These are phyloP conservation scores for Penstemon davidsonii DNA, from an alignment of 257 asterid species.

Conservation along the genomic window DNA sequence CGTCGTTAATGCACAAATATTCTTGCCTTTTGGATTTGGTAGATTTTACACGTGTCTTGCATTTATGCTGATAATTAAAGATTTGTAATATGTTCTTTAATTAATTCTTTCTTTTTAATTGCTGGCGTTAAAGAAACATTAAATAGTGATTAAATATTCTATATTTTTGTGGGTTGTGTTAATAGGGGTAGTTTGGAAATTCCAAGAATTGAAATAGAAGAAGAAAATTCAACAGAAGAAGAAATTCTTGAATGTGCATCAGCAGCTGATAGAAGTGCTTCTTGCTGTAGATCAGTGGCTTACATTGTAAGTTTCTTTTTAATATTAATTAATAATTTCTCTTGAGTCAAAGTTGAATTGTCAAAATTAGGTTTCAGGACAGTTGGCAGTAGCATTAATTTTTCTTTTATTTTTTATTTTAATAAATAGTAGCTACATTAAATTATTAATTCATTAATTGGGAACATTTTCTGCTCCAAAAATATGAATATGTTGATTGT, in stretches of 20 bases:
- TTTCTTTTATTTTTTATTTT: not conserved
- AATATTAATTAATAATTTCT: not conserved
- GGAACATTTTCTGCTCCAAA: conserved; percentile 15
- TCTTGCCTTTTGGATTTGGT: not conserved
- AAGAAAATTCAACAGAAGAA: conserved; percentile 29
- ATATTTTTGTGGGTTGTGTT: conserved; percentile 3
- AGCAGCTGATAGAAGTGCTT: conserved; percentile 49
- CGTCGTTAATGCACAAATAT: conserved; percentile 14
- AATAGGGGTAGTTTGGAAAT: conserved; percentile 49
- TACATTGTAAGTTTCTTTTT: conserved; percentile 50
- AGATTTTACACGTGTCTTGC: conserved; percentile 16
- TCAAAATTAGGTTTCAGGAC: conserved; percentile 16
- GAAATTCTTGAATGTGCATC: conserved; percentile 34
- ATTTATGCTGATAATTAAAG: conserved; percentile 29
- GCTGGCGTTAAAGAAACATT: conserved; percentile 6
- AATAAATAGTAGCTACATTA: no score
- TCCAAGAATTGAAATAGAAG: conserved; percentile 42
- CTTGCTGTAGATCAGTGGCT: conserved; percentile 73
- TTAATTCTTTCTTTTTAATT: conserved; percentile 6
- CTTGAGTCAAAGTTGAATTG: not conserved
- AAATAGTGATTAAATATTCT: not conserved
- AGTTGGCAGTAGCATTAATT: conserved; percentile 33
- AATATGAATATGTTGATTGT: not conserved
- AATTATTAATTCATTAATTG: not conserved
- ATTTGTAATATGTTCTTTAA: conserved; percentile 9